Evolutionary conservation across 345 rosid genomes (phyloP), one percentile per base, ranked within the genome.

Genomic region (Boechera stricta): DNA sequence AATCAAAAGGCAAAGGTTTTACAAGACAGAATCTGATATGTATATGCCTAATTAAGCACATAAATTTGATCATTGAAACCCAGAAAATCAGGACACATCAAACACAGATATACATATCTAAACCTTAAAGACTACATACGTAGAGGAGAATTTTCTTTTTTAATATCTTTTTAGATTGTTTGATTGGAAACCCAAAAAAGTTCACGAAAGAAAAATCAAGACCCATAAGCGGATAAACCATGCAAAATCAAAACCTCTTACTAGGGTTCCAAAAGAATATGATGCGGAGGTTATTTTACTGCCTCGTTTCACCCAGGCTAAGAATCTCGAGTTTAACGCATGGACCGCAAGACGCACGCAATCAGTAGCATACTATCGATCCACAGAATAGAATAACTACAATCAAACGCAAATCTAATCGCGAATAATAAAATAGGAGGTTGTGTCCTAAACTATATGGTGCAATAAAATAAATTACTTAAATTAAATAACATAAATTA

Each of bases 131-230:
- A 47, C 39, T 62, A 26, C 32, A 62, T 12, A 26, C 8, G 35
- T 12, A 12, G 24, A 64, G 21, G 33, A 67, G 21, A 47, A 45
- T 56, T 21, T 21, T 21, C 1, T 1, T 21, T 21, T 21, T 21
- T 21, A 21, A 1, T 21, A 21, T 21, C 7, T 44, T 11, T 41
- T 13, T 4, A 7, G 21, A 18, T 13, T 71, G 47, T 35, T 47
- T 6, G 35, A 41, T 13, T 38, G 15, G 36, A n/a, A 68, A 41
- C 21, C 48, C 38, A 5, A n/a, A 59, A 39, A 33, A 68, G 47
- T 12, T 60, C 1, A 60, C n/a, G 55, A 39, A 68, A 69, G 56
- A 60, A 51, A 9, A 39, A 76, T 11, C 69, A 32, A 69, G 24
- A 21, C 24, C 24, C 24, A 21, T 21, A 64, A 21, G 11, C 18